Evolutionary conservation across 2,329 filamentous ascomycete genomes (phyloP), one percentile per base, ranked within the genome.

Genomic region (Penicillium sp.): DNA sequence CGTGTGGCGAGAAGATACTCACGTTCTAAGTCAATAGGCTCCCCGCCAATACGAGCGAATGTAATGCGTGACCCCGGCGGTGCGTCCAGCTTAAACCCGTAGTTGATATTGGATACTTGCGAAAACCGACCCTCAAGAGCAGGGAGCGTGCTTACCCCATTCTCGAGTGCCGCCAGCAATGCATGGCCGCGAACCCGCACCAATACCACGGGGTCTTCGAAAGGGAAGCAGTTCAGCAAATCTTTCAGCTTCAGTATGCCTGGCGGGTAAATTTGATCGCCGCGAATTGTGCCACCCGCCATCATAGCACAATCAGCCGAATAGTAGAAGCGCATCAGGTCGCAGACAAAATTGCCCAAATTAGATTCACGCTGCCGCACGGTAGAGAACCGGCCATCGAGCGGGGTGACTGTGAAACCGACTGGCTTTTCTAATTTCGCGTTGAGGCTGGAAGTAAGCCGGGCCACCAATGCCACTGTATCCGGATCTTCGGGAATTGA

Each of bases 181-280:
- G 87, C 88, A 63, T 84, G 79, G 0, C 92, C 92, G 0, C 78
- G 85, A 5, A 91, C 80, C 33, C 82, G 83, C 57, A 96, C 78
- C 4, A 95, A 84, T 0, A 96, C 88, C 1, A 92, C 88, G 0
- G 91, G 91, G 61, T 96, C 91, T 69, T 96, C 91, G 64, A 97
- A 96, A 0, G 92, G 92, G 63, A 96, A 96, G 68, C 90, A 96
- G 48, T 89, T 89, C 55, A 91, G 84, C n/a, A 95, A 84, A 66
- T 95, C 90, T 67, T 90, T 90, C 56, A 96, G 77, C 25, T 87
- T 80, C 8, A 96, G 77, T 0, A 91, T 79, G 0, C 91, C 91
- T 0, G 90, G 89, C 0, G 90, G 86, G 65, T 96, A 96, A 31
- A 96, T 86, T 71, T 94, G 90, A 67, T 96, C 91, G 1, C 91